These are phyloP conservation scores for Curvularia hawaiiensis DNA, from an alignment of 2,329 filamentous ascomycete genomes.

Conservation along the genomic window DNA sequence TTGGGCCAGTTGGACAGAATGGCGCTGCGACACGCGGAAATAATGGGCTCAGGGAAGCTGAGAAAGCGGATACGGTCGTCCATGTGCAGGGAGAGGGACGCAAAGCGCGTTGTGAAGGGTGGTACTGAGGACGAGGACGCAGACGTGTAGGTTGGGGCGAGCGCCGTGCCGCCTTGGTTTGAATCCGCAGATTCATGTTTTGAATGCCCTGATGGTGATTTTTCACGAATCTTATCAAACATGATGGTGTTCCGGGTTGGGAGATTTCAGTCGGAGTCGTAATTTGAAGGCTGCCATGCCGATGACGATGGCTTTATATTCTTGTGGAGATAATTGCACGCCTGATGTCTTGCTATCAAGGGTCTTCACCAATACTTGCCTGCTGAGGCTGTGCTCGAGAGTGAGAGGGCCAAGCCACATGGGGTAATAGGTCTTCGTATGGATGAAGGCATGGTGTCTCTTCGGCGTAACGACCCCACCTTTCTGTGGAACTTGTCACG, in stretches of 20 bases:
- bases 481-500: not conserved
- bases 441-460: not conserved
- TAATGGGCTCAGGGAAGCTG: slow-evolving; percentile 38
- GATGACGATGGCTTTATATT: not conserved
- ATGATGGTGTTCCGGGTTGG: not conserved
- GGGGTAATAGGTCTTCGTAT: not conserved
- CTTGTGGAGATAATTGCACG: not conserved
- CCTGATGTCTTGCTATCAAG: not conserved
- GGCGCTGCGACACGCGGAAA: slow-evolving; percentile 33
- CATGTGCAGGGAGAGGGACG: slow-evolving; percentile 32
- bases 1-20: slow-evolving; percentile 32
- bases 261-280: not conserved
- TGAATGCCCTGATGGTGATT: slow-evolving; percentile 16
- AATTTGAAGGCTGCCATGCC: not conserved
- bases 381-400: not conserved
- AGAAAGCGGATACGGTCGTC: slow-evolving; percentile 42
- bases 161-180: slow-evolving; percentile 3
- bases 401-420: not conserved
- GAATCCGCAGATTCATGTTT: slow-evolving; percentile 15
- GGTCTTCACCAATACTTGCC: not conserved
- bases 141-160: slow-evolving; percentile 12
- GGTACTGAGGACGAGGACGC: slow-evolving; percentile 13
- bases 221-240: slow-evolving; percentile 24
- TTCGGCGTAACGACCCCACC: not conserved
- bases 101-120: slow-evolving; percentile 28